Base-by-base conservation (phyloP, 306 rosid species). In the Oxytropis ochrocephala region DNA sequence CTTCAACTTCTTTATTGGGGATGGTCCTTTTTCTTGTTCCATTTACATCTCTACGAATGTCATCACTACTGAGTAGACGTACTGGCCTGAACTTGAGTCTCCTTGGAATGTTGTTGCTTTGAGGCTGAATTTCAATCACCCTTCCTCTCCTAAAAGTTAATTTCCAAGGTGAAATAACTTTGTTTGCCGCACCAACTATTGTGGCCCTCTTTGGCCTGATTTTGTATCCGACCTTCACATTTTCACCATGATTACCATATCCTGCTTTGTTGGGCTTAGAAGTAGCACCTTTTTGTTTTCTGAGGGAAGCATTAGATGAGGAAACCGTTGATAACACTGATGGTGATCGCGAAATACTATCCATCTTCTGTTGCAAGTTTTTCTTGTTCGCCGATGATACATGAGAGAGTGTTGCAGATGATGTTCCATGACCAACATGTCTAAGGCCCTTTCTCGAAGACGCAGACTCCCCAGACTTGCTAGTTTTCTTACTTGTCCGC, bases 61-160 rank as follows among this genome's bases (percentile, higher is more conserved):
- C 79, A 59, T 86, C 89, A 19, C 75, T 59, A 0, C 75, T 59
- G 0, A 76, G 78, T 38, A 49, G 47, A 48, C 81, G 81, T 19
- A 39, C 86, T 59, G 84, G 82, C 82, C 73, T 78, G 79, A 92
- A 92, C 78, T 86, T 88, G 78, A 90, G 96, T 73, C 88, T 86
- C 76, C 86, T 77, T 36, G 88, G 68, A 69, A 78, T 6, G 69
- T 5, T 83, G 82, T 75, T 66, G 60, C 5, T 77, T 60, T 81
- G 87, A 21, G 88, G 73, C 76, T 83, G 86, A 75, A 80, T 53
- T 61, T 90, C 96, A 17, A 90, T 55, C 77, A 83, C 76, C 70
- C 73, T 85, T 43, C 93, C 96, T 77, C 88, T 86, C 76, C 80
- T 79, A 70, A 92, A 88, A 57, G 65, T 78, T 75, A 90, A 50